Evolutionary conservation across 495 filamentous ascomycete species (phyloP), one percentile per base, ranked within the genome.

Genomic region (Neurospora sp.): DNA sequence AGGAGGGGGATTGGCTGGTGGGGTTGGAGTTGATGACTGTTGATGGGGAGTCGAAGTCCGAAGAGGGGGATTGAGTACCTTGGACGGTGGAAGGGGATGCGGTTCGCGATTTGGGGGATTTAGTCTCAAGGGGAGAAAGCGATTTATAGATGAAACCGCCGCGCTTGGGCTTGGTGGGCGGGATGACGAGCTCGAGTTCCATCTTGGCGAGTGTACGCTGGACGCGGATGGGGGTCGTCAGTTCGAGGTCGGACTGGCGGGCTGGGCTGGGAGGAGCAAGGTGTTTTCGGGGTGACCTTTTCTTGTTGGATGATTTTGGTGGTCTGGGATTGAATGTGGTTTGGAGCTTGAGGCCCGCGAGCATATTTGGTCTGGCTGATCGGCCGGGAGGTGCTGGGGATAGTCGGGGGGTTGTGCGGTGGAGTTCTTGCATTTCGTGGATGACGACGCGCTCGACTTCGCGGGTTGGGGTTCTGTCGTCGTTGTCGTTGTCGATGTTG

Each of bases 291-390:
- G 17, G 40, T 39, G 14, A 38, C 31, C 31, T 65, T 45, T 16
- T 37, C 22, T 16, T 39, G 38, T 16, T 31, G 17, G 40, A 39
- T 4, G 48, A 14, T 27, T 70, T 17, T 68, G 53, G 53, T n/a
- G 48, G 44, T 39, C 48, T 71, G 12, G 68, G 45, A 1, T 74
- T 74, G 6, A 84, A 79, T 17, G 76, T 75, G n/a, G 82, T 85
- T 72, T 84, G 81, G 20, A 85, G 78, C 70, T 80, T 83, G 1
- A 85, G 78, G 8, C 74, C 76, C 77, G 70, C 72, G 70, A 20
- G 74, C 68, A 12, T 41, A 42, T 1, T 73, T 44, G 7, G 74
- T 72, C 7, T 72, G 74, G 45, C 72, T 72, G 45, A 75, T 73
- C 70, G 78, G 6, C 69, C 71, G 8, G 61, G 68, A 0, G 77